A percentile compares a stretch with the other conserved stretches of the same genome.
phyloP scores from a whole-genome alignment of 176 grass and related monocot genomes.

The Oropetium thomaeum region DNA sequence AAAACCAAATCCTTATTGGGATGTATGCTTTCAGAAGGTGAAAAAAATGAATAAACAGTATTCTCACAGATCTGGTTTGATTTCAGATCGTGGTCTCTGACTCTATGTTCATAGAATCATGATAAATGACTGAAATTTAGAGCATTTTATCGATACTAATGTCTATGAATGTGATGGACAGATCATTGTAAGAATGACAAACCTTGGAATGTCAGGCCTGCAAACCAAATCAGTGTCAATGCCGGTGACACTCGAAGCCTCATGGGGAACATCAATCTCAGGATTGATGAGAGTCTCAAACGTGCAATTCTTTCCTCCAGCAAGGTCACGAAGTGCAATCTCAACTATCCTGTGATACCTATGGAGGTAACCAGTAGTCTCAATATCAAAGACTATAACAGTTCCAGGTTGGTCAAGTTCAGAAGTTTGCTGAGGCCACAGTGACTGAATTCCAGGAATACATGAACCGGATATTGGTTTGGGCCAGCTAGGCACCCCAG shows the following conservation, averaged over 20 bases:
- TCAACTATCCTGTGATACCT: slow-evolving; percentile 59
- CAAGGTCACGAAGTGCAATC: slow-evolving; percentile 66
- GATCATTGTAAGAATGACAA: neutral
- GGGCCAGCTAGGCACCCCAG: slow-evolving; percentile 22
- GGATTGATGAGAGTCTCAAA: slow-evolving; percentile 86
- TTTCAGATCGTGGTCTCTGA: neutral
- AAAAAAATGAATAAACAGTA: neutral
- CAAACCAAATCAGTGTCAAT: slow-evolving; percentile 65
- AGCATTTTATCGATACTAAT: neutral
- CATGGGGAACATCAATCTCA: neutral
- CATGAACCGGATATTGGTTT: slow-evolving; percentile 28
- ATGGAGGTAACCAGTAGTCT: slow-evolving; percentile 62
- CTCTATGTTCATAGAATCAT: neutral
- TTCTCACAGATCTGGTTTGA: neutral
- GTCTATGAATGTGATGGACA: neutral
- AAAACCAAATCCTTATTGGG: neutral
- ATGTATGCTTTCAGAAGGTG: neutral
- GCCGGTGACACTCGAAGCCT: neutral
- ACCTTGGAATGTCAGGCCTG: slow-evolving; percentile 66
- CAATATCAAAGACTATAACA: slow-evolving; percentile 69
- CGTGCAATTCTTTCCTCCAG: slow-evolving; percentile 77
- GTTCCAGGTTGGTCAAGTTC: slow-evolving; percentile 41
- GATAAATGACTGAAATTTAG: neutral
- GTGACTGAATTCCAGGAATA: slow-evolving; percentile 22
- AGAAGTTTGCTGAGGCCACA: slow-evolving; percentile 26